Base-by-base conservation (phyloP, 2,329 filamentous ascomycete species). In the Aspergillus alliaceus region DNA sequence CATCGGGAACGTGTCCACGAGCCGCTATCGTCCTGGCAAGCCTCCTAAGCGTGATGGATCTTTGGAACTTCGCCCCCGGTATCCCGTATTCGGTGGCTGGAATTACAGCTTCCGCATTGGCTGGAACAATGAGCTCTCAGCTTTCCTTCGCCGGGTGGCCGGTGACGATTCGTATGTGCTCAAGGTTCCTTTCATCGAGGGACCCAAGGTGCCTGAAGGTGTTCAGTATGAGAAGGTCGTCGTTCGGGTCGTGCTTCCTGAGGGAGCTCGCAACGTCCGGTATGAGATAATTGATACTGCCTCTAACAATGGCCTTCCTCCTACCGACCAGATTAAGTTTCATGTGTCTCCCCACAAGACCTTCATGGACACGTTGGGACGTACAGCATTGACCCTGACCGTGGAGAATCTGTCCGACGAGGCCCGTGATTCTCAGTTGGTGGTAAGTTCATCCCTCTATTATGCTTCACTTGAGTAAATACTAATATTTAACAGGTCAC, bases 1-100 rank as follows among this genome's bases (percentile, higher is more conserved):
- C 67, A 96, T 99, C 69, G 95, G 95, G 65, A 99, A 99, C 71
- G 92, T 99, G 29, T 96, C 93, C 27, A 99, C 95, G 1, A 96
- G 92, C 55, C 85, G 85, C 61, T 99, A 96, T 83, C 85, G 93
- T 49, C 77, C 76, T 1, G 75, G 76, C 18, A 69, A 68, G 60
- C 86, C 82, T 64, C 90, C 86, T 72, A 85, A 83, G 72, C 86
- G 89, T 22, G 90, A 93, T 75, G 89, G 90, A n/a, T 79, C 89
- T 40, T 84, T 99, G 27, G 93, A 97, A 75, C 82, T 97, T 61
- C 95, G 93, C 81, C 95, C 95, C 20, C 86, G 95, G 52, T 99
- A 96, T 75, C 95, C 95, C n/a, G 75, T 99, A 24, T 99, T 97
- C 69, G 95, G 95, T 59, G 92, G 91, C 59, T 99, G 95, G 95